Base-by-base conservation (phyloP, 345 rosid genomes). In the Diplotaxis tenuifolia region DNA sequence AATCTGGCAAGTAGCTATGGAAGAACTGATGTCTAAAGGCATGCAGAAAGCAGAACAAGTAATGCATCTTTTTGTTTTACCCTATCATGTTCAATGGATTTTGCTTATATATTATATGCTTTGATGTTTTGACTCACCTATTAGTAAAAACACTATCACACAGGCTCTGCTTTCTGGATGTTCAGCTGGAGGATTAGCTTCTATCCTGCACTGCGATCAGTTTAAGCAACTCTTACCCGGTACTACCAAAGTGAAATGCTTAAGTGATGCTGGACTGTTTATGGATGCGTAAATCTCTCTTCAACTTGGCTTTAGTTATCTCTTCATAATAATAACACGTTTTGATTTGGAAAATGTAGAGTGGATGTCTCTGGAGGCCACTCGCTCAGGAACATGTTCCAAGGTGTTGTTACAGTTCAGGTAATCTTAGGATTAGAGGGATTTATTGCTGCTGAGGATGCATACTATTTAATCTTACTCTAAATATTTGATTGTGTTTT, bases 111-210 rank as follows among this genome's bases (percentile, higher is more conserved):
- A 12, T 72, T 9, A 20, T n/a, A n/a, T n/a, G n/a, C n/a, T n/a
- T 19, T 38, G 3, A 1, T 63, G 57, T 56, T 40, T 38, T 28
- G 1, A 12, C 53, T 31, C 55, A 68, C 21, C 1, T 6, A 7
- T 4, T 8, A 61, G 16, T 61, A 34, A 3, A 4, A 54, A 14
- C n/a, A 58, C 10, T 64, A 9, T 73, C 8, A 12, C 83, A 8
- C 64, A 94, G 96, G 97, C 92, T 78, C 84, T 94, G 76, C 93
- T 91, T 60, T 91, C 98, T n/a, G 97, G 98, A 75, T 94, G 97
- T 79, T 94, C 98, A 47, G 96, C 97, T 5, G 97, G 96, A 52
- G 95, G 95, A 38, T 82, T 94, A 59, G 96, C 97, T 70, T 81
- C 98, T 4, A 89, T 91, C 32, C 60, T 91, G 21, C 97, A 94